Evolutionary conservation across 441 rosid genomes (phyloP).

Genomic region (Aquilaria agallochum): DNA sequence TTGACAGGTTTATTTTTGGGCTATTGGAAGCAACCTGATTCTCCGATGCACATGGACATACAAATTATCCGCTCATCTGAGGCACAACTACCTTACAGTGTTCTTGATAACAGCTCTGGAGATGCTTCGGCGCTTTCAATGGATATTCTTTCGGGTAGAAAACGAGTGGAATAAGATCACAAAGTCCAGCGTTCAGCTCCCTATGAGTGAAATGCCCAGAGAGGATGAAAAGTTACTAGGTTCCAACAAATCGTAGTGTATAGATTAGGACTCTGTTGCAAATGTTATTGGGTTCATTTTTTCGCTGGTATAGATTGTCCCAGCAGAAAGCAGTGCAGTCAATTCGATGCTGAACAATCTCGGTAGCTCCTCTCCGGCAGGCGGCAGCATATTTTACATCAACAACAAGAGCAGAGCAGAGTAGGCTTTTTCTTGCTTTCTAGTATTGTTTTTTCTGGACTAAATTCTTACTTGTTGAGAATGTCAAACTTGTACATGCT

Average conservation of each 20-base stretch:
- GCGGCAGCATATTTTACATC: too few species aligned
- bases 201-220: slow-evolving; percentile 34
- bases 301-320: too few species aligned
- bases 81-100: slow-evolving; percentile 60
- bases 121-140: slow-evolving; percentile 63
- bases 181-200: slow-evolving; percentile 42
- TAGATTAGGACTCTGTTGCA: slow-evolving; percentile 8
- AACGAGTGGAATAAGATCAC: slow-evolving; percentile 73
- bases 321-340: too few species aligned
- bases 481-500: too few species aligned
- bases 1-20: slow-evolving; percentile 68
- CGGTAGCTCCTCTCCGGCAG: too few species aligned
- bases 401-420: too few species aligned
- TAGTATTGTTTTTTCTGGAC: too few species aligned
- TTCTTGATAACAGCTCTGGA: slow-evolving; percentile 47
- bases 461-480: too few species aligned
- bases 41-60: slow-evolving; percentile 71
- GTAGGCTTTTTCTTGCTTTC: too few species aligned
- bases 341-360: too few species aligned
- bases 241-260: slow-evolving; percentile 35
- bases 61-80: slow-evolving; percentile 67
- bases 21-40: slow-evolving; percentile 62
- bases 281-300: too few species aligned
- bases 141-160: slow-evolving; percentile 75
- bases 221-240: slow-evolving; percentile 58